Percentiles rank a stretch among this genome's conserved stretches.
Conservation (phyloP, 78 protist species). For the Corallochytrium limacisporum region DNA sequence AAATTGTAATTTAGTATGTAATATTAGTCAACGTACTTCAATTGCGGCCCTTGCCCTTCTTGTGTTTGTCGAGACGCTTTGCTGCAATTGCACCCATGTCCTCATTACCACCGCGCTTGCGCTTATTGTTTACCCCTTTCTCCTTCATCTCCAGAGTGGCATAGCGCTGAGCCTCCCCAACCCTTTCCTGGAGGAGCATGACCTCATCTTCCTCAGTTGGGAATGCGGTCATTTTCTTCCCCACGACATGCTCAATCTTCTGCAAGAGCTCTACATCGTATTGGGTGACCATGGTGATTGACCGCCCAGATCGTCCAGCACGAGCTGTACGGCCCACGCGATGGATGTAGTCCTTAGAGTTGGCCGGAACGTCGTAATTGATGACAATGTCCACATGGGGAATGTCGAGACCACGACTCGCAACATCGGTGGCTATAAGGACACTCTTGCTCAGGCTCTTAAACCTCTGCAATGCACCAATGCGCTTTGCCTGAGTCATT, state of each 20-base stretch:
- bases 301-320: conserved; percentile 82
- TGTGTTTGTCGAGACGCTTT: no score
- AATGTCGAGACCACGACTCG: conserved; percentile 89
- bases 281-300: conserved; percentile 87
- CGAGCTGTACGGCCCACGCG: conserved; percentile 95
- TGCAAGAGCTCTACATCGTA: conserved; percentile 85
- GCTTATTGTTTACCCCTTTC: no score
- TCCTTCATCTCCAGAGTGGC: conserved; percentile 8
- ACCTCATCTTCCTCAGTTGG: conserved; percentile 50
- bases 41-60: no score
- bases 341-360: conserved; percentile 82
- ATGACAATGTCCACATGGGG: conserved; percentile 84
- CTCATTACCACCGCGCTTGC: no score
- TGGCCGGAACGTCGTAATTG: conserved; percentile 86
- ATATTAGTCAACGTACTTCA: no score
- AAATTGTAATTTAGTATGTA: no score
- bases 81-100: no score
- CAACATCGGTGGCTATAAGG: conserved; percentile 81
- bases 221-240: conserved; percentile 43
- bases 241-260: conserved; percentile 70
- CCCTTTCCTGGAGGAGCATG: conserved; percentile 54
- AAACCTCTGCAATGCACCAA: conserved; percentile 43
- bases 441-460: conserved; percentile 14
- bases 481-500: conserved; percentile 61
- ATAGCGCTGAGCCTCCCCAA: conserved; percentile 45